phyloP scores from a whole-genome alignment of 495 filamentous ascomycete genomes.

The Chlorociboria aeruginascens region DNA sequence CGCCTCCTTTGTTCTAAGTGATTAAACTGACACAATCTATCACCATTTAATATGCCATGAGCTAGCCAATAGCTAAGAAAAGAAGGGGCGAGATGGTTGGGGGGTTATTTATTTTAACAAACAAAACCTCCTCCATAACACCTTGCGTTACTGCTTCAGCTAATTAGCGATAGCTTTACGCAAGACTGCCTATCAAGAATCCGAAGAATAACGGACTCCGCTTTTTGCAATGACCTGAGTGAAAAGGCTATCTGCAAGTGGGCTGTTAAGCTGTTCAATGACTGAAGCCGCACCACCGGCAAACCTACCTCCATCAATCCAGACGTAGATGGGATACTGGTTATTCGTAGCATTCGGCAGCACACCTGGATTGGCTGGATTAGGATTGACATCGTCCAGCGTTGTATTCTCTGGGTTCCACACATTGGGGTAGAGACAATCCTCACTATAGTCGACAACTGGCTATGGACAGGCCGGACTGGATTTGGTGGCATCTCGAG shows the following conservation, averaged over 20 bases:
- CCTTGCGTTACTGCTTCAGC: neutral
- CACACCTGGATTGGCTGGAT: conserved; percentile 28
- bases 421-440: conserved; percentile 54
- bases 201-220: neutral
- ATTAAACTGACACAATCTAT: too few relatives aligned
- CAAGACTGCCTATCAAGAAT: neutral
- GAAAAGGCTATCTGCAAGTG: neutral
- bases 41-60: too few relatives aligned
- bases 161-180: neutral
- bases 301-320: conserved; percentile 21
- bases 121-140: too few relatives aligned
- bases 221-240: neutral
- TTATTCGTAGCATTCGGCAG: conserved; percentile 26
- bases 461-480: neutral
- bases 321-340: conserved; percentile 37
- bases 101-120: too few relatives aligned
- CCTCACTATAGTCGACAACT: conserved; percentile 24
- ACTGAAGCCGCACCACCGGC: conserved; percentile 15
- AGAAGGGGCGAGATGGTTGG: too few relatives aligned
- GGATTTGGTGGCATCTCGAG: conserved; percentile 2
- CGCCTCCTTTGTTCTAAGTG: too few relatives aligned
- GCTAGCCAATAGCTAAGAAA: too few relatives aligned
- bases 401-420: conserved; percentile 32
- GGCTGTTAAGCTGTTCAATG: neutral
- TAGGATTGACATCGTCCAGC: conserved; percentile 23